Evolutionary conservation across 345 rosid species (phyloP).

Genomic region (Citrus sinensis): DNA sequence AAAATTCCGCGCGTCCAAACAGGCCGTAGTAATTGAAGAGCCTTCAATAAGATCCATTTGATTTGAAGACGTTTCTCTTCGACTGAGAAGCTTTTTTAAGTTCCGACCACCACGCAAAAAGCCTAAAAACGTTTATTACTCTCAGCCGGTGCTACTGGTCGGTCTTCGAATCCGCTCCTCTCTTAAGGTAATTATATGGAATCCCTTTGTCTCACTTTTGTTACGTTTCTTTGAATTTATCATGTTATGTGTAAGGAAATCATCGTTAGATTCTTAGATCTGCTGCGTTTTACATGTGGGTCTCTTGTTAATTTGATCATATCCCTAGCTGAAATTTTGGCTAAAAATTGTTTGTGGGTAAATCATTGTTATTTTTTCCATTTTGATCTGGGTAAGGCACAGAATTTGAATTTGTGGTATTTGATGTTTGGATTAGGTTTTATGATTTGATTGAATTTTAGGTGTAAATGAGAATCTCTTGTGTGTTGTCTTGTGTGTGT

Average conservation of each 20-base stretch:
- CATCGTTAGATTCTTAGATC: neutral
- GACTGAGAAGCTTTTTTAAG: accelerated
- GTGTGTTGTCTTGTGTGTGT: neutral
- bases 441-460: neutral
- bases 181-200: neutral
- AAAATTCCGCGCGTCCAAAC: neutral
- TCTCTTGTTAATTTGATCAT: neutral
- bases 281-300: neutral
- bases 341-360: no score
- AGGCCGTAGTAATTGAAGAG: neutral
- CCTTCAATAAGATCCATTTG: neutral
- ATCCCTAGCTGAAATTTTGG: neutral
- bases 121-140: neutral
- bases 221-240: neutral
- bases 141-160: neutral
- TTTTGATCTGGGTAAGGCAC: neutral
- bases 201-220: neutral
- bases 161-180: neutral
- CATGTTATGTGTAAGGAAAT: neutral
- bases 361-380: no score
- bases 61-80: neutral
- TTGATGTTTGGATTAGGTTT: neutral
- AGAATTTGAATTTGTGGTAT: neutral
- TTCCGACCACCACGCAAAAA: neutral
- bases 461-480: neutral